These are phyloP conservation scores for Talaromyces piceae DNA, from an alignment of 2,329 filamentous ascomycete species.

Conservation along the genomic window DNA sequence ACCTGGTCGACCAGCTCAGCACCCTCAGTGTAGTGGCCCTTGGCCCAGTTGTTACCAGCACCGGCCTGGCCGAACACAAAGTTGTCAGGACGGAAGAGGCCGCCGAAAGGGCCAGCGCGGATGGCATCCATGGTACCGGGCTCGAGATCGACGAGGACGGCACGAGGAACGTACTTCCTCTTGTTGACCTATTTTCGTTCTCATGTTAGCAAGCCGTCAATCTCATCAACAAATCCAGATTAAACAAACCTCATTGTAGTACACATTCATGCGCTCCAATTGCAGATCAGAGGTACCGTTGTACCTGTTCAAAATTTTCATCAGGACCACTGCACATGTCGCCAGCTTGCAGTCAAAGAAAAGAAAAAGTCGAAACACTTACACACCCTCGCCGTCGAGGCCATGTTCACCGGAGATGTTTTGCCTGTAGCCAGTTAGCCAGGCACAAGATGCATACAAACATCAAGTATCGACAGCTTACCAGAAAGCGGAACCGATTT, in stretches of 20 bases:
- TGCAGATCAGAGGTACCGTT: constrained; percentile 97
- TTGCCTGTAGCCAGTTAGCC: constrained; percentile 53
- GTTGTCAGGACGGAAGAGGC: constrained; percentile 99
- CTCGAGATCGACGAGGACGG: constrained; percentile 98
- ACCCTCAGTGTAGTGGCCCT: constrained; percentile 99
- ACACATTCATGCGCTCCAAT: constrained; percentile 99
- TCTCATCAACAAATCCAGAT: constrained; percentile 1
- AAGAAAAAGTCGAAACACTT: constrained; percentile 40
- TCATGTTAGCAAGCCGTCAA: background rate
- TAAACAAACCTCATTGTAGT: constrained; percentile 78
- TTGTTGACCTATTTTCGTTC: constrained; percentile 61
- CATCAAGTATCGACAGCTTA: constrained; percentile 40
- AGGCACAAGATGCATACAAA: background rate
- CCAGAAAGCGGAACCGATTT: constrained; percentile 99
- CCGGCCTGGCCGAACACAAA: constrained; percentile 99
- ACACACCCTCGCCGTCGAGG: constrained; percentile 94
- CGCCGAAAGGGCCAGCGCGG: constrained; percentile 93
- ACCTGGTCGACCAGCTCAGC: constrained; percentile 98
- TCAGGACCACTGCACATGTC: constrained; percentile 12
- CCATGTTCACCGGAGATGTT: constrained; percentile 87
- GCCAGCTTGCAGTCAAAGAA: too few relatives aligned
- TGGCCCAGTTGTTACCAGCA: constrained; percentile 99
- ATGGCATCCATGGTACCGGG: constrained; percentile 99
- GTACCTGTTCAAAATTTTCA: constrained; percentile 56
- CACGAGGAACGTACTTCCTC: constrained; percentile 99